Evolutionary conservation across 2,329 filamentous ascomycete species (phyloP).

Genomic region (Cladophialophora carrionii): DNA sequence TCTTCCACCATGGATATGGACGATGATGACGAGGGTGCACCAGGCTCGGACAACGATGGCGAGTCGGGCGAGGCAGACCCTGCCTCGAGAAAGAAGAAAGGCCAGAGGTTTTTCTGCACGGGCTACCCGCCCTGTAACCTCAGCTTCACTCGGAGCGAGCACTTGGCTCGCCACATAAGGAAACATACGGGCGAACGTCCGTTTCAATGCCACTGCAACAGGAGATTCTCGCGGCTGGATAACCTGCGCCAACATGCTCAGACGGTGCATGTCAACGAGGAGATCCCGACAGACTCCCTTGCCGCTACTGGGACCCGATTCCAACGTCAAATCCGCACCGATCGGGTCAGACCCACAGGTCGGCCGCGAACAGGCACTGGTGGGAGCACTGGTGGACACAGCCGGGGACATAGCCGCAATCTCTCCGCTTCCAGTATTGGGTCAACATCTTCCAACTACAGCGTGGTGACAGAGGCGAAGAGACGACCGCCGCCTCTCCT

Average conservation of each 20-base stretch:
- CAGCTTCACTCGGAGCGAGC: conserved; percentile 94
- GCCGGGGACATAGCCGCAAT: conserved; percentile 79
- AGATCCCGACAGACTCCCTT: conserved; percentile 90
- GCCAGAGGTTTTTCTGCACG: conserved; percentile 93
- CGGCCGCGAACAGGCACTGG: conserved; percentile 77
- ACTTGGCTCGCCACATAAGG: conserved; percentile 89
- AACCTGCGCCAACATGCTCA: conserved; percentile 96
- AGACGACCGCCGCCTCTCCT: conserved; percentile 78
- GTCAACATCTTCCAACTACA: conserved; percentile 72
- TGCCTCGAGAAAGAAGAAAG: conserved; percentile 91
- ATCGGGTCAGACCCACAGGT: conserved; percentile 74
- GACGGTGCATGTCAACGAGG: conserved; percentile 96
- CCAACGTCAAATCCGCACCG: conserved; percentile 87
- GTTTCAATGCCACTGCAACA: conserved; percentile 92
- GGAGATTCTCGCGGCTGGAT: conserved; percentile 89
- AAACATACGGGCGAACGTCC: conserved; percentile 98
- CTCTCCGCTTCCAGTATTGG: conserved; percentile 85
- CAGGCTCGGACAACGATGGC: conserved; percentile 66
- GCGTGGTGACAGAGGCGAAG: conserved; percentile 63
- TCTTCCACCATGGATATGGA: conserved; percentile 24
- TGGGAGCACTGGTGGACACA: conserved; percentile 70
- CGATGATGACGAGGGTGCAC: conserved; percentile 64
- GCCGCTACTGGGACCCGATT: conserved; percentile 91
- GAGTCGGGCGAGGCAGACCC: conserved; percentile 65
- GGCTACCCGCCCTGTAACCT: conserved; percentile 92